Evolutionary conservation across 2,329 filamentous ascomycete genomes (phyloP).

Genomic region (Hymenoscyphus fructigenus): DNA sequence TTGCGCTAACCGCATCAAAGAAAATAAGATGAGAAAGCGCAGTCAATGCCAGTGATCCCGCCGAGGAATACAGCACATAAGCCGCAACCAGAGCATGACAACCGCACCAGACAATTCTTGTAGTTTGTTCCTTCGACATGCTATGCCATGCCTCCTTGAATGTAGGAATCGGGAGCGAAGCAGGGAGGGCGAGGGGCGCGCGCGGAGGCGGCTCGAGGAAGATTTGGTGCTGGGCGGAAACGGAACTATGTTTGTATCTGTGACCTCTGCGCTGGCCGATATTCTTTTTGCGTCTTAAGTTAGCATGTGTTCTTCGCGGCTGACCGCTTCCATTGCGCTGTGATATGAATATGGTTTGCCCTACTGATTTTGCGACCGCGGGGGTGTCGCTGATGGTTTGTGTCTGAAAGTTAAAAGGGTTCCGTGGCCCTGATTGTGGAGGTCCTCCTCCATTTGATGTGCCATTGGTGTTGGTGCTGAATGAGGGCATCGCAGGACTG

Average conservation of each 20-base stretch:
- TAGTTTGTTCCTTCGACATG: conserved; percentile 85
- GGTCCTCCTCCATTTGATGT: conserved; percentile 16
- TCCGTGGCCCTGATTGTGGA: conserved; percentile 41
- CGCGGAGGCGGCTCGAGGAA: conserved; percentile 88
- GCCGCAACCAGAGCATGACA: conserved; percentile 82
- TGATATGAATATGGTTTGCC: conserved; percentile 5
- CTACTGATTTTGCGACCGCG: conserved; percentile 66
- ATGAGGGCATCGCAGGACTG: conserved; percentile 2
- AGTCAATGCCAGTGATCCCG: conserved; percentile 85
- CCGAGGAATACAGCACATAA: conserved; percentile 81
- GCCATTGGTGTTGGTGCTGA: conserved; percentile 15
- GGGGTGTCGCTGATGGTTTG: conserved; percentile 72
- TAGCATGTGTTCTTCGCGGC: conserved; percentile 25
- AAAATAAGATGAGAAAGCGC: conserved; percentile 90
- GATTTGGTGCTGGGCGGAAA: conserved; percentile 86
- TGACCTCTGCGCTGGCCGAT: conserved; percentile 91
- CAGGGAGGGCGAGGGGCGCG: conserved; percentile 83
- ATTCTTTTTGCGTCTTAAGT: conserved; percentile 53
- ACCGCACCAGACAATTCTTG: conserved; percentile 82
- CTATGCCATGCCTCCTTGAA: conserved; percentile 82
- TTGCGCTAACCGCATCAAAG: conserved; percentile 90
- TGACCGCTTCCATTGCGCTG: conserved; percentile 11
- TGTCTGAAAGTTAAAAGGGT: conserved; percentile 94
- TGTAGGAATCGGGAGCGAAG: conserved; percentile 89
- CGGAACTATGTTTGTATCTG: conserved; percentile 95